phyloP scores from a whole-genome alignment of 345 rosid genomes.

The Populus deltoides region DNA sequence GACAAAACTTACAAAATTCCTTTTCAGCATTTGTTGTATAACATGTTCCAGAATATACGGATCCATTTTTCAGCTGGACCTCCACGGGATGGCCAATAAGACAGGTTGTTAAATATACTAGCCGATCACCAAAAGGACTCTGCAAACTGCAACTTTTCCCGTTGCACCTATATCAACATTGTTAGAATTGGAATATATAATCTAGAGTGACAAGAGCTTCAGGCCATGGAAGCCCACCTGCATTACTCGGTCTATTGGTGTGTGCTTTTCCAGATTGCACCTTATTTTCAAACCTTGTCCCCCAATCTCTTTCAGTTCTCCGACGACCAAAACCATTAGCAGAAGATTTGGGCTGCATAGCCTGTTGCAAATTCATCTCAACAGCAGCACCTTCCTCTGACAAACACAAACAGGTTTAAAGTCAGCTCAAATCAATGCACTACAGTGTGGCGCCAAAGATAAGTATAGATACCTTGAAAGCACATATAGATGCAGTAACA shows the following conservation, averaged over 20 bases:
- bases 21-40: constrained; percentile 71
- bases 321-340: constrained; percentile 64
- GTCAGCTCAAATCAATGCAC: neutral
- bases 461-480: neutral
- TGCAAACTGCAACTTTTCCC: constrained; percentile 46
- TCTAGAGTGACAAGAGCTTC: neutral
- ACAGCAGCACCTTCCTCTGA: constrained; percentile 1
- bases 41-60: constrained; percentile 75
- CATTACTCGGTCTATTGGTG: constrained; percentile 37
- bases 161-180: constrained; percentile 36
- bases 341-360: constrained; percentile 42
- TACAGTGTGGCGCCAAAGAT: neutral
- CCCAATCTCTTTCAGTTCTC: constrained; percentile 60
- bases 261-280: constrained; percentile 52
- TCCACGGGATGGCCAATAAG: constrained; percentile 83
- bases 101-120: constrained; percentile 63
- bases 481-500: neutral
- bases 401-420: neutral
- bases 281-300: constrained; percentile 48
- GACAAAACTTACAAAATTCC: constrained; percentile 66
- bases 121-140: constrained; percentile 60
- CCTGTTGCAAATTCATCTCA: constrained; percentile 50
- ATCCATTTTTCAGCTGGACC: constrained; percentile 85
- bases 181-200: constrained; percentile 18
- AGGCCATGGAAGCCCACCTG: constrained; percentile 39